phyloP scores from a whole-genome alignment of 2,329 filamentous ascomycete genomes.

The Xylariaceae sp. region DNA sequence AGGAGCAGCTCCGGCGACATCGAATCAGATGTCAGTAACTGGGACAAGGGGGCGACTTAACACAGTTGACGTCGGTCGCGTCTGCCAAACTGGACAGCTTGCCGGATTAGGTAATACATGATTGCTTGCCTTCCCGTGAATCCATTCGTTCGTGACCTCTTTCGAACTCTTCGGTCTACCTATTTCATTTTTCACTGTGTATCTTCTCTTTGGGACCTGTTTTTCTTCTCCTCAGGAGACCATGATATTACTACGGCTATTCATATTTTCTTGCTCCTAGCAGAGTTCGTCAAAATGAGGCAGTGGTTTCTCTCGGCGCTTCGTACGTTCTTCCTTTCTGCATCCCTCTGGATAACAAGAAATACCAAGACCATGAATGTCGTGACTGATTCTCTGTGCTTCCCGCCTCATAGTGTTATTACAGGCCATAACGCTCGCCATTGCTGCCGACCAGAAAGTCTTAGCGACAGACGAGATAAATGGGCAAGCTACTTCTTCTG shows the following conservation, averaged over 20 bases:
- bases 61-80: slow-evolving; percentile 21
- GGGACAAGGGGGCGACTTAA: not conserved
- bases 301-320: slow-evolving; percentile 30
- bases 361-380: not conserved
- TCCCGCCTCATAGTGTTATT: slow-evolving; percentile 27
- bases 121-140: no score
- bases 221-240: slow-evolving; percentile 22
- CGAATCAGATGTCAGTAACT: not conserved
- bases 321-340: slow-evolving; percentile 25
- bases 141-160: no score
- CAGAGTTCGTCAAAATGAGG: slow-evolving; percentile 30
- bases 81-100: slow-evolving; percentile 32
- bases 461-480: slow-evolving; percentile 20
- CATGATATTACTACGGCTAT: slow-evolving; percentile 29
- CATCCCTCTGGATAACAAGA: not conserved
- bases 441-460: slow-evolving; percentile 30
- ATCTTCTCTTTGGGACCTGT: slow-evolving; percentile 5
- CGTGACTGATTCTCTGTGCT: slow-evolving; percentile 6
- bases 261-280: slow-evolving; percentile 29
- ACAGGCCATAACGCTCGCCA: slow-evolving; percentile 27
- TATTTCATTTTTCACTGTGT: not conserved
- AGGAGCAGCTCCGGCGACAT: not conserved
- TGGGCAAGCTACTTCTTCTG: slow-evolving; percentile 20
- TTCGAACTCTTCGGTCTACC: no score
- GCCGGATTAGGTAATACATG: not conserved